A percentile compares a stretch with the other conserved stretches of the same genome.
Evolutionary conservation across 257 asterid species (phyloP).

Genomic region (Fraxinus anomala): DNA sequence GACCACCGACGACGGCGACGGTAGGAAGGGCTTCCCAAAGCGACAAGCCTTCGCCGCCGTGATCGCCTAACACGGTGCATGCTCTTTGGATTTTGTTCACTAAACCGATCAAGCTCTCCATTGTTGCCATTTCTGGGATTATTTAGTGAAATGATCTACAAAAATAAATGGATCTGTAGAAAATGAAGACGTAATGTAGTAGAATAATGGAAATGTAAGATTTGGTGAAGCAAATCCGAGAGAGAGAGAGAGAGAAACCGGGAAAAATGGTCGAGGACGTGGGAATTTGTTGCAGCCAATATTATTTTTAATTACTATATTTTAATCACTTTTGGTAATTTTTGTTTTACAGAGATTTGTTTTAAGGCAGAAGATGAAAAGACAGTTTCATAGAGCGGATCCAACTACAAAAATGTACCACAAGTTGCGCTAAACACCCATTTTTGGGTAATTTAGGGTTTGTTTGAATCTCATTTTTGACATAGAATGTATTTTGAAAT

Average conservation of each 20-base stretch:
- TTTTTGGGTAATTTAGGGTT: no score
- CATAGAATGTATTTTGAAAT: no score
- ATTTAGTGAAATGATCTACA: not conserved
- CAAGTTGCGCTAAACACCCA: no score
- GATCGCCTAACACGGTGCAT: constrained; percentile 97
- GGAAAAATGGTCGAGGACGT: constrained; percentile 37
- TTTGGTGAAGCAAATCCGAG: constrained; percentile 15
- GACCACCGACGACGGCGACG: constrained; percentile 99
- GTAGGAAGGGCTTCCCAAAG: constrained; percentile 99
- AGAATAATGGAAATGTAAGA: not conserved
- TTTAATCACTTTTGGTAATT: no score
- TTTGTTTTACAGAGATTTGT: no score
- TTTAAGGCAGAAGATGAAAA: no score
- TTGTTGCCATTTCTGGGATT: constrained; percentile 64
- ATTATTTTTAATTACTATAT: not conserved
- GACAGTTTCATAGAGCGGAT: no score
- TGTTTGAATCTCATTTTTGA: no score
- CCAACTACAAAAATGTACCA: no score
- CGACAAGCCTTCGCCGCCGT: constrained; percentile 97
- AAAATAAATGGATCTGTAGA: constrained; percentile 26
- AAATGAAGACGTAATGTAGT: constrained; percentile 30
- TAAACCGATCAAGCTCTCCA: constrained; percentile 93
- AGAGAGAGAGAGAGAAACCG: constrained; percentile 20
- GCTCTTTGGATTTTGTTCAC: constrained; percentile 90
- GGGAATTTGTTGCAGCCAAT: constrained; percentile 7